These are phyloP conservation scores for Hibiscus tridactylites DNA, from an alignment of 345 rosid species.

Conservation along the genomic window DNA sequence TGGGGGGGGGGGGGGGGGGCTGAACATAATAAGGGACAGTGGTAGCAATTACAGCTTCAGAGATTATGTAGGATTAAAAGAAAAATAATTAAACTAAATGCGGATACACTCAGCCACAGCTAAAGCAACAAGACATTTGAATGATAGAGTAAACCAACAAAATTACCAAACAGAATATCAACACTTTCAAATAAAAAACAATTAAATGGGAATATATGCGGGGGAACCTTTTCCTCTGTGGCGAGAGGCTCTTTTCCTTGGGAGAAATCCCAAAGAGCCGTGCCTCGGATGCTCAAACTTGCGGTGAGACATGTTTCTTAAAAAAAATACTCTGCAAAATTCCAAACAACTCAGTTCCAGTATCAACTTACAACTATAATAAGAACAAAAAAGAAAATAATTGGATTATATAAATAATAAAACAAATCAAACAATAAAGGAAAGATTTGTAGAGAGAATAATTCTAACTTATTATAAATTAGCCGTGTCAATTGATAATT, in stretches of 20 bases:
- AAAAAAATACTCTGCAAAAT: constrained; percentile 19
- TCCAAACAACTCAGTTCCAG: background rate
- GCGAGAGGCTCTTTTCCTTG: constrained; percentile 70
- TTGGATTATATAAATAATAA: no score
- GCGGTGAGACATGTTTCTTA: constrained; percentile 71
- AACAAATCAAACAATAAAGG: no score
- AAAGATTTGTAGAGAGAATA: no score
- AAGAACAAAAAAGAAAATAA: no score
- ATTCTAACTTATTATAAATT: no score
- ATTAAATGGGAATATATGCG: background rate
- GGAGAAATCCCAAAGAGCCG: constrained; percentile 89
- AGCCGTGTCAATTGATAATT: no score
- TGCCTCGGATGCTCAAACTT: constrained; percentile 94
- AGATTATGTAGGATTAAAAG: background rate
- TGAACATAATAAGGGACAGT: no score
- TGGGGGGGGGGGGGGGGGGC: no score
- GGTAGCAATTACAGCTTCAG: no score
- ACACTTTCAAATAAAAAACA: background rate
- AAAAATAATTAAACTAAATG: background rate
- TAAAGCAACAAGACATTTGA: background rate
- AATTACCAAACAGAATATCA: background rate
- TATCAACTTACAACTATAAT: background rate
- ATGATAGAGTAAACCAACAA: background rate
- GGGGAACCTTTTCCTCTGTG: constrained; percentile 76
- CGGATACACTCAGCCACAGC: background rate